Conservation (phyloP, 225 moss, liverwort and hornwort genomes). For the Physcomitrium patens region DNA sequence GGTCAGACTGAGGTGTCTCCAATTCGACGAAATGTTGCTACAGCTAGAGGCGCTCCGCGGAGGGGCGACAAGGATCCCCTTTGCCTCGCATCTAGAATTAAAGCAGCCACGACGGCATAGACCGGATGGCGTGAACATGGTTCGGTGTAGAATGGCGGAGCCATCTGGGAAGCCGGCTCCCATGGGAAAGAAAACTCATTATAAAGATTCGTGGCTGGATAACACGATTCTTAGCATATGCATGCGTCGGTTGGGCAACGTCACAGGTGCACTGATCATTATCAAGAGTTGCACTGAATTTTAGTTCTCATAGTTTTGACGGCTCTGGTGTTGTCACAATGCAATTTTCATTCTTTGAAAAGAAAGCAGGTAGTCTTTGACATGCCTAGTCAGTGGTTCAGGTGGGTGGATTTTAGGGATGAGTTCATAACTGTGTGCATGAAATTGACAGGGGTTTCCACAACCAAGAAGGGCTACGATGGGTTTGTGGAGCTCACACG, state of each 20-base stretch:
- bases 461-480: slow-evolving; percentile 70
- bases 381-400: neutral
- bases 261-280: slow-evolving; percentile 54
- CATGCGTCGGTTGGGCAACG: slow-evolving; percentile 66
- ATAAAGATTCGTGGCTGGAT: slow-evolving; percentile 82
- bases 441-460: slow-evolving; percentile 54
- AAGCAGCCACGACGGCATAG: neutral
- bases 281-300: neutral
- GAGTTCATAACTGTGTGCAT: neutral
- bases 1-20: neutral
- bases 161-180: slow-evolving; percentile 83
- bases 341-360: too few relatives aligned
- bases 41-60: slow-evolving; percentile 45
- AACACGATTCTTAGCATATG: slow-evolving; percentile 65
- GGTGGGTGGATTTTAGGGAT: neutral
- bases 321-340: too few relatives aligned
- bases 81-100: neutral
- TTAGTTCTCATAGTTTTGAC: too few relatives aligned
- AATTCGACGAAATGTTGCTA: slow-evolving; percentile 36
- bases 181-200: slow-evolving; percentile 78
- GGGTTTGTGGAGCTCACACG: slow-evolving; percentile 90
- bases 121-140: neutral
- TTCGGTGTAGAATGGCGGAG: slow-evolving; percentile 75
- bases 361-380: too few relatives aligned
- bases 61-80: slow-evolving; percentile 27